Conservation (phyloP, 441 rosid species). For the Populus trichocarpa region DNA sequence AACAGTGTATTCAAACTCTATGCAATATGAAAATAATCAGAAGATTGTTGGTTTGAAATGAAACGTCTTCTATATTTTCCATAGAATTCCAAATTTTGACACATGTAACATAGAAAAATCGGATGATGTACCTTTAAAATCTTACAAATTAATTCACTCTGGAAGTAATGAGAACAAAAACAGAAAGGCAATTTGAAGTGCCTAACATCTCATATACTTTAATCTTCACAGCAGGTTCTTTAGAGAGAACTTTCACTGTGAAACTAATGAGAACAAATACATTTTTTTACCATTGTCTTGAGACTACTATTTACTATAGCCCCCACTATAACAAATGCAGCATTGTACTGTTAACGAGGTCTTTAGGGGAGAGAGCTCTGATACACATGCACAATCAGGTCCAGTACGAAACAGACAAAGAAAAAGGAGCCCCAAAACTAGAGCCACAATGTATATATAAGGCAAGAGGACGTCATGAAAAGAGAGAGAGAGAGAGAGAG, state of each 20-base stretch:
- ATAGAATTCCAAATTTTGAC: not conserved
- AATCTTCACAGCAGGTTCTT: not conserved
- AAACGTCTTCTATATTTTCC: not conserved
- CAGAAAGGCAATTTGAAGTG: not conserved
- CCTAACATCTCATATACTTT: not conserved
- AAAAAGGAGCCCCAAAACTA: not conserved
- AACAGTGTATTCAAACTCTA: slow-evolving; percentile 4
- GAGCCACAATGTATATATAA: not conserved
- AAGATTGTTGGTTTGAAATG: not conserved
- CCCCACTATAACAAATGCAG: no score
- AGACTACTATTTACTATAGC: not conserved
- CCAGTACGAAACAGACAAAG: not conserved
- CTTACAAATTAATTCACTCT: no score
- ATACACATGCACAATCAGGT: not conserved
- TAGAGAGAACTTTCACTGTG: not conserved
- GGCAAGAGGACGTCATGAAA: not conserved
- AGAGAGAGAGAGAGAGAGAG: no score
- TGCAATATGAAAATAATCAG: not conserved
- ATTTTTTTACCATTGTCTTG: not conserved
- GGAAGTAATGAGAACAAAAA: no score
- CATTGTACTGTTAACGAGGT: no score
- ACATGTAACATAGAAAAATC: not conserved
- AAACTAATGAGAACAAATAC: not conserved
- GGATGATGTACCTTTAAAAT: not conserved
- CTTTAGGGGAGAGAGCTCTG: not conserved